phyloP scores from a whole-genome alignment of 1,284 basidiomycete species.

The Gomphus bonarii region DNA sequence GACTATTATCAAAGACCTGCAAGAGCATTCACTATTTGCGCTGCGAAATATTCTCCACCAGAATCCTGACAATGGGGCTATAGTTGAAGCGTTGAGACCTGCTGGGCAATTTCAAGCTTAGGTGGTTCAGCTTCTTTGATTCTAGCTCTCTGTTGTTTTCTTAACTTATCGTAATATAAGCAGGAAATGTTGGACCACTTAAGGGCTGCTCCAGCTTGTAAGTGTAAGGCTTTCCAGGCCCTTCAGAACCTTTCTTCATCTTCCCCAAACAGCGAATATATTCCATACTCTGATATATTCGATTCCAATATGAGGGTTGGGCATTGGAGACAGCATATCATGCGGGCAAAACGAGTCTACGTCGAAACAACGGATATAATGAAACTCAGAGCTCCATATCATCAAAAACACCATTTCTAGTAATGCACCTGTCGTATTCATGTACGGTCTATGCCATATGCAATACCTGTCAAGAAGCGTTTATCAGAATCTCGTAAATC shows the following conservation, averaged over 20 bases:
- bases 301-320: background rate
- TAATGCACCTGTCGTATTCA: background rate
- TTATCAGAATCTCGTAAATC: background rate
- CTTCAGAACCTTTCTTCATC: no score
- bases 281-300: background rate
- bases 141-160: background rate
- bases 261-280: no score
- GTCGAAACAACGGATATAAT: background rate
- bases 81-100: slow-evolving; percentile 66
- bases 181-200: no score
- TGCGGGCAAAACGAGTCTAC: background rate
- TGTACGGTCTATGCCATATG: background rate
- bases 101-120: slow-evolving; percentile 15
- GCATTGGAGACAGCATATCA: background rate
- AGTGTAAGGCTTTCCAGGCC: no score
- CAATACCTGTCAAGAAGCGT: background rate
- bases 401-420: background rate
- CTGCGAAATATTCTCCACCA: slow-evolving; percentile 67
- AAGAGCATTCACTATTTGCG: slow-evolving; percentile 83
- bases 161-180: no score
- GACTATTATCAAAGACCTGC: slow-evolving; percentile 39
- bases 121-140: background rate
- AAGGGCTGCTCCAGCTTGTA: no score
- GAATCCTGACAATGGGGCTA: slow-evolving; percentile 70
- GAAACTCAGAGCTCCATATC: background rate